phyloP scores from a whole-genome alignment of 2,329 filamentous ascomycete species.

The Ophiostoma himal-ulmi region DNA sequence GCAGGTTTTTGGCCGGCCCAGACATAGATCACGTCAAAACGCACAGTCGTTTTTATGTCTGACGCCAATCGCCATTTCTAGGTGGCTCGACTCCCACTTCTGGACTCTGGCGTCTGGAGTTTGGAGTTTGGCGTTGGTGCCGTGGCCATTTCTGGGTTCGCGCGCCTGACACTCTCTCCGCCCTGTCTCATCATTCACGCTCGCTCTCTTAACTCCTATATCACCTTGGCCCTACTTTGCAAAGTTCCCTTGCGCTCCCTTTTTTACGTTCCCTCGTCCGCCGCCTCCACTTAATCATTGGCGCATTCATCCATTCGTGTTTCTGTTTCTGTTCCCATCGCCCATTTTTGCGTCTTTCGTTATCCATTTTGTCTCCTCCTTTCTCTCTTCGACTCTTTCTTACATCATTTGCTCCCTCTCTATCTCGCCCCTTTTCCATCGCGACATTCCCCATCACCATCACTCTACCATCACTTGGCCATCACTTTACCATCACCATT shows the following conservation, averaged over 20 bases:
- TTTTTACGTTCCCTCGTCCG: conserved; percentile 21
- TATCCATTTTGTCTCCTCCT: conserved; percentile 20
- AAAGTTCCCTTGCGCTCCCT: conserved; percentile 25
- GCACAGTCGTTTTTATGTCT: conserved; percentile 16
- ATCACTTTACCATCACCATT: conserved; percentile 21
- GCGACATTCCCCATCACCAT: conserved; percentile 22
- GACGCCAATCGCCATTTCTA: conserved; percentile 20
- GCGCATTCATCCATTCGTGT: conserved; percentile 21
- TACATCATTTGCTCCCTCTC: conserved; percentile 22
- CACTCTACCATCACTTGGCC: conserved; percentile 20
- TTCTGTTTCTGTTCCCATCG: conserved; percentile 20
- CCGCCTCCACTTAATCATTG: conserved; percentile 25
- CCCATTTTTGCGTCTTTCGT: conserved; percentile 21
- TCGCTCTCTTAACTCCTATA: conserved; percentile 15
- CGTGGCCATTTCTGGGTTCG: conserved; percentile 20
- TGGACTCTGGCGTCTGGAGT: background rate
- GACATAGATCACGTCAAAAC: conserved; percentile 4
- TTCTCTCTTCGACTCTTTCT: conserved; percentile 17
- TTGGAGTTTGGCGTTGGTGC: conserved; percentile 8
- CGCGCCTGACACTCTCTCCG: conserved; percentile 17
- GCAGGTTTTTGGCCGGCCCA: conserved; percentile 8
- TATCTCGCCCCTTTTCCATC: conserved; percentile 20
- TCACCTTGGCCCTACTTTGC: conserved; percentile 17
- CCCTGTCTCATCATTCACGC: conserved; percentile 23
- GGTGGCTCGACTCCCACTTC: background rate